These are phyloP conservation scores for Sphaerobolus stellatus DNA, from an alignment of 1,284 basidiomycete genomes.

Conservation along the genomic window DNA sequence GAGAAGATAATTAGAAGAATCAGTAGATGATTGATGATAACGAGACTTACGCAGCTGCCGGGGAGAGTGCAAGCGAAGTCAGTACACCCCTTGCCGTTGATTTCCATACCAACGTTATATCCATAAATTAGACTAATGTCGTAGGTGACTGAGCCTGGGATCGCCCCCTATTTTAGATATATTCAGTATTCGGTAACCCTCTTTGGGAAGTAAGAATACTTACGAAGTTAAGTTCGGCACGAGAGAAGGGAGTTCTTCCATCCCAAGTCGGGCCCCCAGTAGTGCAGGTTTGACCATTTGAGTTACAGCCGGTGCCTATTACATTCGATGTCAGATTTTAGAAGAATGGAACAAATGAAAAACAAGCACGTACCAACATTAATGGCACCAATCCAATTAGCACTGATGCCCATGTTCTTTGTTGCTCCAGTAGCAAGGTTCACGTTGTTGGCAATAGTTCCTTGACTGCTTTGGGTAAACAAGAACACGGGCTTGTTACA, in stretches of 20 bases:
- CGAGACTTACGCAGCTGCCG: slow-evolving; percentile 19
- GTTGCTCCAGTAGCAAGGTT: slow-evolving; percentile 24
- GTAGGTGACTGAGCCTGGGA: slow-evolving; percentile 33
- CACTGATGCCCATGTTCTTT: slow-evolving; percentile 31
- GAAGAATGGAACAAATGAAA: not conserved
- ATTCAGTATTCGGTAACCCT: not conserved
- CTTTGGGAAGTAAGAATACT: not conserved
- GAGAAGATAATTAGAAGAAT: no score
- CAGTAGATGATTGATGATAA: not conserved
- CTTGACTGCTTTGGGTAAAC: slow-evolving; percentile 28
- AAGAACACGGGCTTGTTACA: slow-evolving; percentile 31
- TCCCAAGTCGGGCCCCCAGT: slow-evolving; percentile 34
- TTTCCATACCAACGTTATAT: slow-evolving; percentile 38
- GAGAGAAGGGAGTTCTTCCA: slow-evolving; percentile 32
- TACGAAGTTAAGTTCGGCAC: slow-evolving; percentile 31
- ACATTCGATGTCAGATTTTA: not conserved
- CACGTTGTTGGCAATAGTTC: slow-evolving; percentile 28
- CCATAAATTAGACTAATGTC: slow-evolving; percentile 39
- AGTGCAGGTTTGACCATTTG: slow-evolving; percentile 23
- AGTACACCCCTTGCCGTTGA: slow-evolving; percentile 27
- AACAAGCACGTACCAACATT: slow-evolving; percentile 28
- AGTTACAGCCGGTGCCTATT: slow-evolving; percentile 30
- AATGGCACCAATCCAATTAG: slow-evolving; percentile 33
- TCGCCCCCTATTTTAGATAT: slow-evolving; percentile 21
- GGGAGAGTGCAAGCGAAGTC: slow-evolving; percentile 29